These are phyloP conservation scores for Gymnopilus dilepis DNA, from an alignment of 768 basidiomycete genomes.

Conservation along the genomic window DNA sequence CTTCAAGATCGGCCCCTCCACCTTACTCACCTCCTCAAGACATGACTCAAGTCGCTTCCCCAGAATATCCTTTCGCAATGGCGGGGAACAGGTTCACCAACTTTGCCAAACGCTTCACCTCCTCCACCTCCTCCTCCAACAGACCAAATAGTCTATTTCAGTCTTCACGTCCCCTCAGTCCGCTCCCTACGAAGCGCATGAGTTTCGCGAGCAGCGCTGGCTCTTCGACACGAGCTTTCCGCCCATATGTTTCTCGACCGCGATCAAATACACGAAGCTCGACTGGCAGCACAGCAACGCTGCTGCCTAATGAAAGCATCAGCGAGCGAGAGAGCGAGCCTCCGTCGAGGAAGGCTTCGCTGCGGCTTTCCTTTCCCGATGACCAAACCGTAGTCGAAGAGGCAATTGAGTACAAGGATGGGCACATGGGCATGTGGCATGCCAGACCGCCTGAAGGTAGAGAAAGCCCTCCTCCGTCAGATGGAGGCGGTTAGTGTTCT, in stretches of 20 bases:
- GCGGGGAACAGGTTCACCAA: not conserved
- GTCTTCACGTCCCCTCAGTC: not conserved
- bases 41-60: not conserved
- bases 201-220: not conserved
- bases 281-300: not conserved
- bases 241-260: not conserved
- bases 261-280: not conserved
- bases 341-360: not conserved
- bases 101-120: constrained; percentile 1
- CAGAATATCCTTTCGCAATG: not conserved
- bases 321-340: not conserved
- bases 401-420: not conserved
- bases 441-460: not conserved
- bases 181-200: not conserved
- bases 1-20: not conserved
- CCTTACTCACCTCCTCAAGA: constrained; percentile 3
- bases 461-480: not conserved
- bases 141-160: constrained; percentile 1
- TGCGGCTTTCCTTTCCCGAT: not conserved
- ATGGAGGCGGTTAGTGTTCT: not conserved
- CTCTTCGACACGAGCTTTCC: not conserved
- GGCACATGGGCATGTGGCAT: not conserved
- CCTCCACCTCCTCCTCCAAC: not conserved
- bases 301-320: not conserved
- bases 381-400: not conserved